These are phyloP conservation scores for Amaranthus hypochondriacus DNA, from an alignment of 148 eudicot species.

Conservation along the genomic window DNA sequence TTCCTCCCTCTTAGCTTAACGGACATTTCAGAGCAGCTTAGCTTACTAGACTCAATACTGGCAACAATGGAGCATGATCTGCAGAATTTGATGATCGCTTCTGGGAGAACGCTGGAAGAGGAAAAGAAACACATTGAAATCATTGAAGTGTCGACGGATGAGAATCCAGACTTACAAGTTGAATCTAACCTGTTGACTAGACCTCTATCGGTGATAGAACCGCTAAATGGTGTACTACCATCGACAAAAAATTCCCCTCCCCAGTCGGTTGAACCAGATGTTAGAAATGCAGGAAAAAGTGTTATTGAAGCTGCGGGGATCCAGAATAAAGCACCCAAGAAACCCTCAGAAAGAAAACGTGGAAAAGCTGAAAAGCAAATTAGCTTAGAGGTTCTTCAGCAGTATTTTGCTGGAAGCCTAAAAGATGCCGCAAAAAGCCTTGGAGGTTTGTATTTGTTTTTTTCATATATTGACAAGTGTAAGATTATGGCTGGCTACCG, in stretches of 20 bases:
- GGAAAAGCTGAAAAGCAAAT: constrained; percentile 92
- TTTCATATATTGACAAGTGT: not conserved
- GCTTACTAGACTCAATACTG: constrained; percentile 56
- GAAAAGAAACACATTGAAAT: constrained; percentile 55
- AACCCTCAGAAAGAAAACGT: constrained; percentile 70
- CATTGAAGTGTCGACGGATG: constrained; percentile 43
- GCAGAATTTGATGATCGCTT: constrained; percentile 68
- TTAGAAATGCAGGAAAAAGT: constrained; percentile 27
- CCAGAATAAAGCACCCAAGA: constrained; percentile 35
- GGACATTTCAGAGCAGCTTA: constrained; percentile 41
- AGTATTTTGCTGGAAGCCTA: constrained; percentile 82
- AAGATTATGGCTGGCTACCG: not conserved
- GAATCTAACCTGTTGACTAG: constrained; percentile 30
- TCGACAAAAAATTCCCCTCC: constrained; percentile 26
- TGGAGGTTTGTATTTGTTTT: constrained; percentile 52
- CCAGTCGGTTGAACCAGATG: constrained; percentile 30
- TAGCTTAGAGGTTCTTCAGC: constrained; percentile 82
- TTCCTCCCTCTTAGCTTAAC: constrained; percentile 57
- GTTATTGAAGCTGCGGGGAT: constrained; percentile 21
- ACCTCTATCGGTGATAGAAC: constrained; percentile 22
- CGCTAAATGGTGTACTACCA: constrained; percentile 32
- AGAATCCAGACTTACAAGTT: constrained; percentile 34
- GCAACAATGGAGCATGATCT: constrained; percentile 57
- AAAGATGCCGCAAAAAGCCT: constrained; percentile 92
- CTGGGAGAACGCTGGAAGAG: constrained; percentile 65